Evolutionary conservation across 345 rosid genomes (phyloP).

Genomic region (Eucalyptus decipiens): DNA sequence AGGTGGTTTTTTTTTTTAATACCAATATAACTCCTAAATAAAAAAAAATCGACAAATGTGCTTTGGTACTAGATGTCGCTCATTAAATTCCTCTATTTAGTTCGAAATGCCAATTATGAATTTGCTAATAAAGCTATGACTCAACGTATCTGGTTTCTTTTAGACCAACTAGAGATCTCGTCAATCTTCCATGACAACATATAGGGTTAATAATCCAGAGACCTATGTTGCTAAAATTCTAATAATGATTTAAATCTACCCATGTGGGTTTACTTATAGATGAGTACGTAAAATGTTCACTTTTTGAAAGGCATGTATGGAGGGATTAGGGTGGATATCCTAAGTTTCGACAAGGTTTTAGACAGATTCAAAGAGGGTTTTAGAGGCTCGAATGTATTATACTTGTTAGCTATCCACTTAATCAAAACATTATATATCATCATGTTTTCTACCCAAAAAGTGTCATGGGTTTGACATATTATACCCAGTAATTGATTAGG

Average conservation of each 20-base stretch:
- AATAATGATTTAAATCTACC: too few species aligned
- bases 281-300: neutral
- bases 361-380: neutral
- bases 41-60: neutral
- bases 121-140: neutral
- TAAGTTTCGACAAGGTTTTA: neutral
- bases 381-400: neutral
- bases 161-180: neutral
- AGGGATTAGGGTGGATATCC: neutral
- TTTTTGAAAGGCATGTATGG: neutral
- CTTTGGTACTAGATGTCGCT: neutral
- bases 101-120: neutral
- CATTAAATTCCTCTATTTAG: neutral
- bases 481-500: neutral
- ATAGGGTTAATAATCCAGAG: neutral
- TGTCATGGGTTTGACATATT: neutral
- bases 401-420: neutral
- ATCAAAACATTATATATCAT: too few species aligned
- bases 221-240: neutral
- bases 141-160: neutral
- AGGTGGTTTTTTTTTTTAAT: neutral
- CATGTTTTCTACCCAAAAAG: neutral
- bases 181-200: neutral
- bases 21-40: neutral
- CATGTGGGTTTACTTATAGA: neutral